These are phyloP conservation scores for Puccinia coronata DNA, from an alignment of 1,284 basidiomycete species.

Conservation along the genomic window DNA sequence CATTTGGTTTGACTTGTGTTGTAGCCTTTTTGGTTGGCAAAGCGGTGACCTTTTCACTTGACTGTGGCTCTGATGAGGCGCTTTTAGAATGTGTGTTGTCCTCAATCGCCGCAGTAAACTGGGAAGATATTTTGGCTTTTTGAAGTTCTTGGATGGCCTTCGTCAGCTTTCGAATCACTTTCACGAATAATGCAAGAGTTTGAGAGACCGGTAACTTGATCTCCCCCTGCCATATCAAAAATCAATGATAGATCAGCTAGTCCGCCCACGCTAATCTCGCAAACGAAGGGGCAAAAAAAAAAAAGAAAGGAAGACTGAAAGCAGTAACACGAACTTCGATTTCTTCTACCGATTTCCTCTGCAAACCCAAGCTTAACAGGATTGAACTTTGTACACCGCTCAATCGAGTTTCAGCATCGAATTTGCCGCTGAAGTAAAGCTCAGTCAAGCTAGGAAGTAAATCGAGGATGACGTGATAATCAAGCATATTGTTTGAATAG, in stretches of 20 bases:
- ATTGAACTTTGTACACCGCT: constrained; percentile 81
- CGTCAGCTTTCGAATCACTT: constrained; percentile 81
- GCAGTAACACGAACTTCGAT: constrained; percentile 64
- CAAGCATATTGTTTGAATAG: constrained; percentile 92
- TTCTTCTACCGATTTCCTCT: constrained; percentile 86
- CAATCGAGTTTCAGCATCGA: constrained; percentile 66
- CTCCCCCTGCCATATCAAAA: constrained; percentile 63
- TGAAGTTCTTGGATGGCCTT: constrained; percentile 78
- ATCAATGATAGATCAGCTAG: neutral
- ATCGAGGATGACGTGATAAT: constrained; percentile 94
- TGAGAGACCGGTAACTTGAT: constrained; percentile 82
- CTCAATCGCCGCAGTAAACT: neutral
- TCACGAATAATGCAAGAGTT: constrained; percentile 84
- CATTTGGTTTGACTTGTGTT: neutral
- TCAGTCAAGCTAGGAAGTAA: constrained; percentile 76
- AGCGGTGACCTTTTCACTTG: neutral
- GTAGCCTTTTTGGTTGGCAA: neutral
- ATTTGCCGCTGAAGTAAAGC: constrained; percentile 79
- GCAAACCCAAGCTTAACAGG: constrained; percentile 82
- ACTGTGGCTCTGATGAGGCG: neutral
- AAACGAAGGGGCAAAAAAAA: neutral
- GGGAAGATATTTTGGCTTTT: constrained; percentile 71
- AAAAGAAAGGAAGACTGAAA: neutral
- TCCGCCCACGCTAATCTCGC: neutral
- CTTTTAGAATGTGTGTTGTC: neutral